Conservation (phyloP, 2,329 filamentous ascomycete genomes). For the Macroventuria anomochaeta region DNA sequence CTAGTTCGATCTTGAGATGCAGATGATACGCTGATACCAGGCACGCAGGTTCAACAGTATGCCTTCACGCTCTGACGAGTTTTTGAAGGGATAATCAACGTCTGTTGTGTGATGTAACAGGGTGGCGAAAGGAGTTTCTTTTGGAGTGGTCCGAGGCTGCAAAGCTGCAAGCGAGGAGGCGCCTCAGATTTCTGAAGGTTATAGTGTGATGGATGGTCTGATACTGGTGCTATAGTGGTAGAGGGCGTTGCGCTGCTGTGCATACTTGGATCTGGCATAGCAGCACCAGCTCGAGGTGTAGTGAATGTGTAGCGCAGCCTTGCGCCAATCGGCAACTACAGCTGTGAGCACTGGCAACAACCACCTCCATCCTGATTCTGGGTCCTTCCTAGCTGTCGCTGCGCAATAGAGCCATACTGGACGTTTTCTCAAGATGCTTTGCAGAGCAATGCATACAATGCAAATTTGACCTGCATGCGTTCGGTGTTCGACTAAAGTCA, state of each 20-base stretch:
- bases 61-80: background rate
- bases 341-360: slow-evolving; percentile 1
- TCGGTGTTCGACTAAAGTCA: background rate
- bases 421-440: background rate
- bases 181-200: background rate
- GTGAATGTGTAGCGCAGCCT: slow-evolving; percentile 13
- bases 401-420: background rate
- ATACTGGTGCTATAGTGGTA: too few species aligned
- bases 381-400: background rate
- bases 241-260: background rate
- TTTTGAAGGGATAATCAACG: background rate
- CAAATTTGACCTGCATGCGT: slow-evolving; percentile 3
- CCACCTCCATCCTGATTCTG: background rate
- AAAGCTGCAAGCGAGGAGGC: background rate
- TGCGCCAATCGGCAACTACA: slow-evolving; percentile 12
- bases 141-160: background rate
- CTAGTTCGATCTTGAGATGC: slow-evolving; percentile 3
- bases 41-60: too few species aligned
- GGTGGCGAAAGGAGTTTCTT: slow-evolving; percentile 2
- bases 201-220: background rate
- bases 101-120: background rate
- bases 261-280: background rate
- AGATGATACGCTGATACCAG: background rate
- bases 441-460: background rate
- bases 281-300: background rate